Base-by-base conservation (phyloP, 192 early-diverging fungal species). In the Funneliformis mosseae region DNA sequence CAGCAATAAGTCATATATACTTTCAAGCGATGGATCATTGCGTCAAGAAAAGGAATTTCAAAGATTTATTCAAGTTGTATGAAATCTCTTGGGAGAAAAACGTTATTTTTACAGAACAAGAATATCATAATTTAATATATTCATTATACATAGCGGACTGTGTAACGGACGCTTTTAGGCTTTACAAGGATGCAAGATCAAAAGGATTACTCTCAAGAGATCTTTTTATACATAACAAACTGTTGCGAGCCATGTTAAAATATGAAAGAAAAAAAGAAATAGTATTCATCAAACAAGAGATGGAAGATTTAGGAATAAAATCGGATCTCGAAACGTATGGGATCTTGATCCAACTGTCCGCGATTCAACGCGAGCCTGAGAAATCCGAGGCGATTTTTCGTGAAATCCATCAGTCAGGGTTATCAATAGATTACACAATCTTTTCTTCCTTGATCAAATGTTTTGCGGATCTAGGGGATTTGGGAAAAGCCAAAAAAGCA, bases 151-250 rank as follows among this genome's bases (percentile, higher is more conserved):
- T 41, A 3, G 68, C 42, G 42, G 68, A 41, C 10, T 42, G 39
- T 70, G 33, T 41, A 21, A 38, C 68, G 1, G 68, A 70, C 23
- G 41, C 39, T 14, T 41, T 41, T 42, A 70, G 18, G 42, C 9
- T 70, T 70, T 70, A 70, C 21, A 70, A 70, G 9, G 68, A 70
- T 21, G 68, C 68, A 70, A 70, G 39, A 70, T 70, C 68, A 21
- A 42, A 42, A 70, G 68, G 39, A 42, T 70, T 42, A n/a, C 42
- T 70, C 10, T 16, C 6, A 42, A 9, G 42, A 0, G 9, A 70
- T 42, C 18, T 70, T 18, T 70, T 41, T 45, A 42, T 70, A n/a
- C 28, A 38, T 45, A 70, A 70, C n/a, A 42, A 42, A 43, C 6
- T 70, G 8, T 16, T 42, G 4, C 28, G n/a, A 70, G 18, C 21